Base-by-base conservation (phyloP, 495 filamentous ascomycete species). In the Penicillium waksmanii region DNA sequence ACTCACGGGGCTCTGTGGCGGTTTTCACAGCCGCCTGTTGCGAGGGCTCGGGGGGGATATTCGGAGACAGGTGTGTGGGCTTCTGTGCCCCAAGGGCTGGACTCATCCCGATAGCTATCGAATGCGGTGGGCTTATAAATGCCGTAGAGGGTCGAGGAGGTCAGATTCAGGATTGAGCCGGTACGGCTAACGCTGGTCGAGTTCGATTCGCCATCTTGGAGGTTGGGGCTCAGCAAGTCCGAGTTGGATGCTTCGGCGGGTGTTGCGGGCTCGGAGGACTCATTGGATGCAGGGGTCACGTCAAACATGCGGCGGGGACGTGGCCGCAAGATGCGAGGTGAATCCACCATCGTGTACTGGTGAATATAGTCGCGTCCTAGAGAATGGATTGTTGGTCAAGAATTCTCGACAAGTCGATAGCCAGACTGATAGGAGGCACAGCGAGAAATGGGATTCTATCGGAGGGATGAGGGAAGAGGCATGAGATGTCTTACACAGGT, bases 121-220 rank as follows among this genome's bases (percentile, higher is more conserved):
- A 80, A 82, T 57, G 78, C 84, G 3, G 84, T 85, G 13, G 87
- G 90, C 11, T 85, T 83, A 77, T 95, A 98, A 69, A 98, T 98
- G 46, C 95, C 95, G 62, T 87, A 89, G 0, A 98, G 84, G 1
- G 95, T 97, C 3, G 90, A 91, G 13, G 89, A 87, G 27, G 93
- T 97, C 52, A 98, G 83, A 70, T 97, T 96, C 65, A 94, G 82
- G 27, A 91, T 81, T 3, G 93, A 96, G 51, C 86, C 84, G 31
- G 87, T 88, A 53, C 89, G 84, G 68, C 81, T 86, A 43, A 80
- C 73, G 38, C 66, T 68, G 9, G 68, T 59, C 11, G 66, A 64
- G 53, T 66, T 62, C 27, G 73, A 66, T 43, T 66, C 68, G 21
- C 65, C 60, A 25, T 73, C 66, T 25, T 49, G 59, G 17, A 38